Conservation (phyloP, 495 filamentous ascomycete species). For the Bacidia rubella region DNA sequence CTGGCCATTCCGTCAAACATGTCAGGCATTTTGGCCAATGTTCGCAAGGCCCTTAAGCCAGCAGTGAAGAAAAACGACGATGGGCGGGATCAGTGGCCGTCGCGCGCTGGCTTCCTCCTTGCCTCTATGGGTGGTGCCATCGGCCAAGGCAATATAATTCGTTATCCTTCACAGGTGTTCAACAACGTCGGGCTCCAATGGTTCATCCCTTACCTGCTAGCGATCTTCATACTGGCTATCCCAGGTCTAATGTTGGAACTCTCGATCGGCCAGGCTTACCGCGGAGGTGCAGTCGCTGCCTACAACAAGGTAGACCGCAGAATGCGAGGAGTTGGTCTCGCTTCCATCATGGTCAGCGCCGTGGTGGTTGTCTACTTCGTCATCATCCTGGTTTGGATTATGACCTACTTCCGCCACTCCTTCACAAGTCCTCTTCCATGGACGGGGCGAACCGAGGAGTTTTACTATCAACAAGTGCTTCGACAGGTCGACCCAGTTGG, state of each 20-base stretch:
- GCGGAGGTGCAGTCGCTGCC: constrained; percentile 26
- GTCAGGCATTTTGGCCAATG: no score
- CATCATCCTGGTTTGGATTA: constrained; percentile 30
- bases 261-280: constrained; percentile 29
- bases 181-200: no score
- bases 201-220: constrained; percentile 24
- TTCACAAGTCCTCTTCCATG: constrained; percentile 28
- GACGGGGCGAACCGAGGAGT: constrained; percentile 24
- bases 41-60: no score
- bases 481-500: constrained; percentile 19
- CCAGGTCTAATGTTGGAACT: constrained; percentile 33
- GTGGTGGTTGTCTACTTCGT: constrained; percentile 28
- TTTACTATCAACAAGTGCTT: constrained; percentile 25
- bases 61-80: no score
- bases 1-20: no score
- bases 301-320: constrained; percentile 28
- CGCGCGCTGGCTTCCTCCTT: no score
- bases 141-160: no score
- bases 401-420: constrained; percentile 30
- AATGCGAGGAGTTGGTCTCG: constrained; percentile 27
- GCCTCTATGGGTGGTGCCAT: no score
- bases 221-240: constrained; percentile 30
- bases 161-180: no score
- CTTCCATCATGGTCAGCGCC: constrained; percentile 24
- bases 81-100: no score